A percentile compares a stretch with the other conserved stretches of the same genome.
phyloP scores from a whole-genome alignment of 2,329 filamentous ascomycete species.

The Alternaria alternata region DNA sequence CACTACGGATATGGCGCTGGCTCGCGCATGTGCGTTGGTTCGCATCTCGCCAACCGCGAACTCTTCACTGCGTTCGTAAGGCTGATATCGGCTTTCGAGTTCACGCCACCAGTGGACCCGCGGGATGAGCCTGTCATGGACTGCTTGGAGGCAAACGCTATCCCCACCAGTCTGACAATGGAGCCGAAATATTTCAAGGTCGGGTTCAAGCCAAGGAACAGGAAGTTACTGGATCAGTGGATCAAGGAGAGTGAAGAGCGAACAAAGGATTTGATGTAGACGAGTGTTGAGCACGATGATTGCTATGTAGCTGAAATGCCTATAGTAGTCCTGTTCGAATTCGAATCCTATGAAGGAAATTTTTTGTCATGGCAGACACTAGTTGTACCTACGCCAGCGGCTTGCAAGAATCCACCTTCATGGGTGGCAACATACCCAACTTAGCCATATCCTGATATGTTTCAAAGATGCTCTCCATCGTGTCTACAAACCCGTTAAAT shows the following conservation, averaged over 20 bases:
- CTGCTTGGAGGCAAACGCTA: conserved; percentile 55
- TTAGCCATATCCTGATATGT: conserved; percentile 23
- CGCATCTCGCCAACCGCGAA: conserved; percentile 54
- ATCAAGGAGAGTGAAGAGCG: conserved; percentile 57
- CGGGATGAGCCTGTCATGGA: conserved; percentile 55
- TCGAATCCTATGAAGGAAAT: not conserved
- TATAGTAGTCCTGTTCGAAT: not conserved
- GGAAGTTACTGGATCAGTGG: conserved; percentile 54
- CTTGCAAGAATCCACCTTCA: conserved; percentile 16
- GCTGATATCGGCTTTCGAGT: conserved; percentile 58
- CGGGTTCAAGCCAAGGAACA: conserved; percentile 56
- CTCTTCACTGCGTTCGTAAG: conserved; percentile 58
- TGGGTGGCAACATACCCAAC: conserved; percentile 15
- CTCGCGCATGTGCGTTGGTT: conserved; percentile 57
- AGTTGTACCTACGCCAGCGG: not conserved
- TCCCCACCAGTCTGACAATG: conserved; percentile 59
- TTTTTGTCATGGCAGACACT: not conserved
- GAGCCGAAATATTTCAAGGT: conserved; percentile 62
- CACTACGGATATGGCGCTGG: conserved; percentile 61
- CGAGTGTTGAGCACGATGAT: not conserved
- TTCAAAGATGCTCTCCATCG: conserved; percentile 21
- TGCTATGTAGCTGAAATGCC: not conserved
- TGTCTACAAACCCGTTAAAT: conserved; percentile 22
- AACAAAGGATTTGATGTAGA: conserved; percentile 52
- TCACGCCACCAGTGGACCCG: conserved; percentile 52